These are phyloP conservation scores for Hysterangium stoloniferum DNA, from an alignment of 768 basidiomycete genomes.

Conservation along the genomic window DNA sequence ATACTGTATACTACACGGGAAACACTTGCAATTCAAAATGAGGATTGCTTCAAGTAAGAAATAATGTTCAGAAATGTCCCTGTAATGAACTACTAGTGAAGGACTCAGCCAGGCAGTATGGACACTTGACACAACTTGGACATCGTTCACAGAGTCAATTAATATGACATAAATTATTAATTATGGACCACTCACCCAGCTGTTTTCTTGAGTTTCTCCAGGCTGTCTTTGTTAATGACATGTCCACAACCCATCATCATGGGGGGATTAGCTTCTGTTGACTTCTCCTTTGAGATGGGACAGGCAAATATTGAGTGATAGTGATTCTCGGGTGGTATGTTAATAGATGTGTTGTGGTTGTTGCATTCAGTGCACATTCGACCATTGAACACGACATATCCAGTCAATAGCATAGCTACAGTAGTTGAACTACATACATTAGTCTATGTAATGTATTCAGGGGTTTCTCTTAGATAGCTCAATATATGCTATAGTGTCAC, in stretches of 20 bases:
- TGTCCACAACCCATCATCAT: conserved; percentile 99
- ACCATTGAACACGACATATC: too few species aligned
- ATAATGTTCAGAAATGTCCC: conserved; percentile 50
- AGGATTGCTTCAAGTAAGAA: neutral
- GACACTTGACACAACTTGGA: conserved; percentile 85
- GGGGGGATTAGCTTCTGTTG: conserved; percentile 87
- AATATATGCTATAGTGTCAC: too few species aligned
- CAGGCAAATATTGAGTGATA: conserved; percentile 98
- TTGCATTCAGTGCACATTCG: too few species aligned
- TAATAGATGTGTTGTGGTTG: too few species aligned
- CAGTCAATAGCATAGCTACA: too few species aligned
- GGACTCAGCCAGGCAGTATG: conserved; percentile 89
- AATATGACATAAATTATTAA: conserved; percentile 10
- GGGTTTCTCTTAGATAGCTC: too few species aligned
- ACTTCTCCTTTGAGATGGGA: conserved; percentile 96
- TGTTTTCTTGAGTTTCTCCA: conserved; percentile 82
- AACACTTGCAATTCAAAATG: neutral
- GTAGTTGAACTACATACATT: too few species aligned
- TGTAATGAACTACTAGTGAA: conserved; percentile 44
- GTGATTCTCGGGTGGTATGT: conserved; percentile 73
- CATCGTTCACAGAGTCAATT: neutral
- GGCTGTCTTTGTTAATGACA: conserved; percentile 87
- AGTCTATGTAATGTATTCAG: too few species aligned
- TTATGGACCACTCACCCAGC: conserved; percentile 53
- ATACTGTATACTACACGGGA: neutral